phyloP scores from a whole-genome alignment of 192 early-diverging fungal genomes.

The Pilaira anomala region DNA sequence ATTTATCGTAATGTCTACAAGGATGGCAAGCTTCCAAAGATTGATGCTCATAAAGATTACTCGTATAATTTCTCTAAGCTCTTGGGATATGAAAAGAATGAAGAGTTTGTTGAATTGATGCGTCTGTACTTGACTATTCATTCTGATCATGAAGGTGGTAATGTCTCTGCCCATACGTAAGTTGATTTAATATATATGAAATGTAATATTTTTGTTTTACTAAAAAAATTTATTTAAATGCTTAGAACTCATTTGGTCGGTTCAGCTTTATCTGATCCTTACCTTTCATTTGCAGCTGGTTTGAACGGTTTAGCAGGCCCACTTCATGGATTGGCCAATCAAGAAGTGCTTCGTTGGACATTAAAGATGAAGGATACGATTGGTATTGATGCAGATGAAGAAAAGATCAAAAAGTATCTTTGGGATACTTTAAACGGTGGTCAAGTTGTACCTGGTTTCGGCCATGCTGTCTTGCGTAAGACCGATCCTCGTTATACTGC shows the following conservation, averaged over 20 bases:
- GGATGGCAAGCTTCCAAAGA: slow-evolving; percentile 83
- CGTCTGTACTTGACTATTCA: slow-evolving; percentile 98
- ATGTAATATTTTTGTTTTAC: background rate
- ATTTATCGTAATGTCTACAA: slow-evolving; percentile 99
- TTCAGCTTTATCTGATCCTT: slow-evolving; percentile 96
- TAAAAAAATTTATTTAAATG: slow-evolving; percentile 1
- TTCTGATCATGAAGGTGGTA: slow-evolving; percentile 99
- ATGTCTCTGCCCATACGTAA: slow-evolving; percentile 94
- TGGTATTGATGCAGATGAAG: slow-evolving; percentile 82
- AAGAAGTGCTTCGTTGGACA: slow-evolving; percentile 98
- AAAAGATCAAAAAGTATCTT: slow-evolving; percentile 93
- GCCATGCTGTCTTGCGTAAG: slow-evolving; percentile 93
- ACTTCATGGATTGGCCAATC: slow-evolving; percentile 99
- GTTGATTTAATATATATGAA: slow-evolving; percentile 24
- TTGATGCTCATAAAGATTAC: slow-evolving; percentile 89
- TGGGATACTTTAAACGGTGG: slow-evolving; percentile 94
- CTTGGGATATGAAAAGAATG: slow-evolving; percentile 84
- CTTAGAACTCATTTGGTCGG: slow-evolving; percentile 72
- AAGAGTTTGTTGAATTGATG: slow-evolving; percentile 95
- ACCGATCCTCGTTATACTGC: slow-evolving; percentile 98
- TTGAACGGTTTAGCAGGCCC: slow-evolving; percentile 98
- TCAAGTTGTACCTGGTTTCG: slow-evolving; percentile 97
- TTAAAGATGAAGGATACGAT: slow-evolving; percentile 88
- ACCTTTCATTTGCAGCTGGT: slow-evolving; percentile 94
- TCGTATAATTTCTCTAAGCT: slow-evolving; percentile 92